A percentile compares a stretch with the other conserved stretches of the same genome.
Evolutionary conservation across 1,139 yeast genomes (phyloP).

Genomic region (Diutina rugosa): DNA sequence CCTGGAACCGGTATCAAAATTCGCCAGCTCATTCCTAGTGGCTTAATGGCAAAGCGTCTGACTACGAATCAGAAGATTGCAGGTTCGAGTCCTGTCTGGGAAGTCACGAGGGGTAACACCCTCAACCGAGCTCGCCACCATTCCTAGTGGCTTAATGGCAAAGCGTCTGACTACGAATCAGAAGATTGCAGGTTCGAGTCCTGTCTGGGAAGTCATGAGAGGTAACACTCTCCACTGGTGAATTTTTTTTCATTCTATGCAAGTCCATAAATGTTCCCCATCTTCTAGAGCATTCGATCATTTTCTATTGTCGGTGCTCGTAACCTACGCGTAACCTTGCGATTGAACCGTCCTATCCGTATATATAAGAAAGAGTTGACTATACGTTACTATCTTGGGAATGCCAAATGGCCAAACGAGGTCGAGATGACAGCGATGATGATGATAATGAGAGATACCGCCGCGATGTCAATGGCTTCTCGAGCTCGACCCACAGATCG

Average conservation of each 20-base stretch:
- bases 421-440: background rate
- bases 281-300: background rate
- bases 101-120: background rate
- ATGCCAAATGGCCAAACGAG: background rate
- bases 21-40: constrained; percentile 1
- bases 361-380: background rate
- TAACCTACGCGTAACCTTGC: background rate
- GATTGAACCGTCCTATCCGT: background rate
- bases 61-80: constrained; percentile 3
- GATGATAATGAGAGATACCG: background rate
- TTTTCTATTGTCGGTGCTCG: background rate
- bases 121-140: background rate
- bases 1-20: no score
- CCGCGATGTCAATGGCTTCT: background rate
- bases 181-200: constrained; percentile 3
- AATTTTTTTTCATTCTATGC: no score
- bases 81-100: constrained; percentile 3
- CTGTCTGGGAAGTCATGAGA: background rate
- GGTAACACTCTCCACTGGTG: background rate
- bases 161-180: constrained; percentile 3
- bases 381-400: background rate
- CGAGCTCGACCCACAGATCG: background rate
- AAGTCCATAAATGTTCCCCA: background rate
- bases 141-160: constrained; percentile 3
- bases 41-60: constrained; percentile 3